Percentiles rank a stretch among this genome's conserved stretches.
Conservation (phyloP, 148 eudicot genomes). For the Cornus florida region DNA sequence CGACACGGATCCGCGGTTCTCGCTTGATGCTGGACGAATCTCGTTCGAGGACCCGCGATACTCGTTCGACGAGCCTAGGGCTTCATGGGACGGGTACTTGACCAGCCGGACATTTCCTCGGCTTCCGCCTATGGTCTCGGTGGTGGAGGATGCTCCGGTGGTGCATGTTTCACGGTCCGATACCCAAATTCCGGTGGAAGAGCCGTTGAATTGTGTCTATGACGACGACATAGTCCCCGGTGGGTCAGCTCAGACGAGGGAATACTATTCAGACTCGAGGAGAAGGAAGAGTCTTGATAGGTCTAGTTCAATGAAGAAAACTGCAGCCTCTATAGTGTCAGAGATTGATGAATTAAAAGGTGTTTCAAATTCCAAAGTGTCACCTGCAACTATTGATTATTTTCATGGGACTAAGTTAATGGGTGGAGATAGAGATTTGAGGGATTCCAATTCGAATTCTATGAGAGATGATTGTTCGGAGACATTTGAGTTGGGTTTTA, state of each 20-base stretch:
- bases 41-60: constrained; percentile 74
- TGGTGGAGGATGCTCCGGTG: constrained; percentile 70
- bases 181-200: constrained; percentile 66
- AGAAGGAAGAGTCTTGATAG: constrained; percentile 79
- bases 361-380: constrained; percentile 42
- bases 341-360: constrained; percentile 70
- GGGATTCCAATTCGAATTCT: constrained; percentile 40
- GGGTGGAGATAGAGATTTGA: constrained; percentile 33
- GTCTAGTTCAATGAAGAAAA: constrained; percentile 80
- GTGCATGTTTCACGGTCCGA: constrained; percentile 51
- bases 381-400: constrained; percentile 36
- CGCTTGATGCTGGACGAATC: constrained; percentile 69
- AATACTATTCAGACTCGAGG: constrained; percentile 71
- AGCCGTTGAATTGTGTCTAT: constrained; percentile 21
- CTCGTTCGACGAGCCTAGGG: constrained; percentile 86
- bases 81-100: constrained; percentile 90
- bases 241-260: constrained; percentile 71
- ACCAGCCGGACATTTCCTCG: constrained; percentile 57
- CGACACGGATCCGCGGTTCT: constrained; percentile 81
- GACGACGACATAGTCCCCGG: constrained; percentile 56
- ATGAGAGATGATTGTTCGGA: constrained; percentile 61
- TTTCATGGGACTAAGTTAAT: constrained; percentile 23
- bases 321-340: constrained; percentile 84
- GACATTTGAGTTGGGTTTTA: constrained; percentile 66
- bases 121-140: constrained; percentile 80